These are phyloP conservation scores for Pythium rhizo-oryzae DNA, from an alignment of 352 stramenopile species.

Conservation along the genomic window DNA sequence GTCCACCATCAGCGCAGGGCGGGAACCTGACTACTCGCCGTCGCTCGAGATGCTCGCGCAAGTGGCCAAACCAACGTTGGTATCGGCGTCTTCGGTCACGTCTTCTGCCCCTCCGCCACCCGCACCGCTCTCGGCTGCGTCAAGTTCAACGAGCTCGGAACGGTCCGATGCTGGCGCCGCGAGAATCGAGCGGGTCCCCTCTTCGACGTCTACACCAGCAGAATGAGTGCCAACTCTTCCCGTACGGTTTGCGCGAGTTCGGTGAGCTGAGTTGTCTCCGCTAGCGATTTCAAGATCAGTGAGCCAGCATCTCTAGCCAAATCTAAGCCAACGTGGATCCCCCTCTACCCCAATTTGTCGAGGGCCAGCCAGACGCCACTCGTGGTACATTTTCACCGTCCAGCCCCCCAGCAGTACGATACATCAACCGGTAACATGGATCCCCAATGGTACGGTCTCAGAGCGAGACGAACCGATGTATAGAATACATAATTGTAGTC, in stretches of 20 bases:
- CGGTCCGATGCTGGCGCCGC: conserved; percentile 5
- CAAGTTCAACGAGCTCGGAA: conserved; percentile 13
- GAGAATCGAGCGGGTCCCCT: conserved; percentile 7
- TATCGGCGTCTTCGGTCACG: conserved; percentile 14
- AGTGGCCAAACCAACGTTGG: conserved; percentile 48
- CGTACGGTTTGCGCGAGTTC: neutral
- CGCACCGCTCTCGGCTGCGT: neutral
- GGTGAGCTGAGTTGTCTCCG: neutral
- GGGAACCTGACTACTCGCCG: conserved; percentile 70
- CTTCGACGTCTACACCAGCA: conserved; percentile 1
- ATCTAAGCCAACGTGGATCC: neutral
- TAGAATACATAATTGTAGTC: conserved; percentile 26
- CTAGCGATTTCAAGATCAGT: too few species aligned
- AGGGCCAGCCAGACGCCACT: neutral
- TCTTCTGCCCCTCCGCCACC: conserved; percentile 1
- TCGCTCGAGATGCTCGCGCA: conserved; percentile 77
- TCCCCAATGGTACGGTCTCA: conserved; percentile 6
- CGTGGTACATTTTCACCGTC: neutral
- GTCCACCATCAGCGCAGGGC: conserved; percentile 48
- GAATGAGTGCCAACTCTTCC: conserved; percentile 9
- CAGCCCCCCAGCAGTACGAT: conserved; percentile 19
- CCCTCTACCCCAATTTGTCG: neutral
- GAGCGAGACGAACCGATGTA: conserved; percentile 22
- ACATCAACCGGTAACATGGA: conserved; percentile 11
- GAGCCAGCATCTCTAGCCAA: neutral